Base-by-base conservation (phyloP, 2,329 filamentous ascomycete genomes). In the Venturia carpophila region DNA sequence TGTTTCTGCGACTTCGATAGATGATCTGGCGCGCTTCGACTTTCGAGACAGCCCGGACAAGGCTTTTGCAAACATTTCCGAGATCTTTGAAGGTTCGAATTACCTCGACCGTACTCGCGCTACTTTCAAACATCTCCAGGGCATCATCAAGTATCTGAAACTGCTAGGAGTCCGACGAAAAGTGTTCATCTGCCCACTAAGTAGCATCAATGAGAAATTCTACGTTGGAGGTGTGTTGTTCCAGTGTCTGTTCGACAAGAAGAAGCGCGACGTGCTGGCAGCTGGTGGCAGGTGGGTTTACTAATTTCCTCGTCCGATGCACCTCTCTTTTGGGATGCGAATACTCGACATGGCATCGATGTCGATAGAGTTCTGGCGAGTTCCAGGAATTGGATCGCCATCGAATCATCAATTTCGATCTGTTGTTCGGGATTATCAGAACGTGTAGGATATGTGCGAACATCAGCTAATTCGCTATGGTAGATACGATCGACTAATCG, bases 121-220 rank as follows among this genome's bases (percentile, higher is more conserved):
- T 0, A 80, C 84, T 7, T 87, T 96, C 71, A 87, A 88, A 0
- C 91, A 96, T 72, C 78, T 99, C 37, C 88, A 87, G 67, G 86
- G 90, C 64, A 86, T 97, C 0, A 81, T 91, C 58, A 84, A 86
- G 42, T 94, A 94, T 71, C 83, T 88, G 66, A 89, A 90, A 71
- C 84, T 86, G 1, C 87, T 96, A 67, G 86, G 86, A 0, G 82
- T 97, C 0, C 82, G 82, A 64, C 87, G 86, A 61, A 94, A 92
- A 72, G 80, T 96, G 37, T 95, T 92, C 71, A 82, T 97, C 69
- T 90, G 87, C 68, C 92, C 93, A 0, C 80, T 99, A 7, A 90
- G 87, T 72, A 95, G 90, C 74, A 84, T 95, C 71, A 96, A 96
- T 71, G 92, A 97, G 72, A 89, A 88, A 65, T 97, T 97, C 73